phyloP scores from a whole-genome alignment of 164 flowering plant species.

The Annona squamosa region DNA sequence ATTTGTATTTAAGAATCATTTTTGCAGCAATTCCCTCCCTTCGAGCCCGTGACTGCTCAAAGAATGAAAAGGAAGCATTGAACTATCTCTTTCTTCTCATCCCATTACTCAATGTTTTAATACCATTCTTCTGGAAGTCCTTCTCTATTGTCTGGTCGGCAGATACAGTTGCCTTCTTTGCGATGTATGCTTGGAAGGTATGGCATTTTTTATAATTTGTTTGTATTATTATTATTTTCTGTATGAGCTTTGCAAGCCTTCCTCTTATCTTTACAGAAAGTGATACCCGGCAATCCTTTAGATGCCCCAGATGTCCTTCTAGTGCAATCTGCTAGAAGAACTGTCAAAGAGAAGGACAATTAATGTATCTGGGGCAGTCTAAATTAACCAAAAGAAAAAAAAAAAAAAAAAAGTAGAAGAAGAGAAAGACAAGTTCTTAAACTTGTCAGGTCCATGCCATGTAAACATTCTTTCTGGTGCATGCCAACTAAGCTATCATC shows the following conservation, averaged over 20 bases:
- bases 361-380: background rate
- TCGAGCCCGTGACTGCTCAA: conserved; percentile 94
- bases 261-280: background rate
- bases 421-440: too few relatives aligned
- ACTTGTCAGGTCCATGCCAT: background rate
- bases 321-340: background rate
- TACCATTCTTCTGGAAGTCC: conserved; percentile 90
- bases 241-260: background rate
- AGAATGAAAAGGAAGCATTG: conserved; percentile 94
- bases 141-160: conserved; percentile 94
- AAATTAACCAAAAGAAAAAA: too few relatives aligned
- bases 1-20: background rate
- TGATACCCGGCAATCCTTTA: background rate
- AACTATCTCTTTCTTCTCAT: conserved; percentile 84
- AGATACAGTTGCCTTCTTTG: conserved; percentile 76
- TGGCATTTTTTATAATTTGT: background rate
- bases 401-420: too few relatives aligned
- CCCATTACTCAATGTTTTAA: conserved; percentile 72
- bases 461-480: background rate
- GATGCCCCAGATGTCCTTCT: background rate
- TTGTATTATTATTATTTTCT: background rate
- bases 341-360: background rate
- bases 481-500: background rate
- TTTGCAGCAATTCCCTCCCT: conserved; percentile 91
- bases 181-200: conserved; percentile 99